These are phyloP conservation scores for Discostella stelligeroides DNA, from an alignment of 108 stramenopile genomes.

Conservation along the genomic window DNA sequence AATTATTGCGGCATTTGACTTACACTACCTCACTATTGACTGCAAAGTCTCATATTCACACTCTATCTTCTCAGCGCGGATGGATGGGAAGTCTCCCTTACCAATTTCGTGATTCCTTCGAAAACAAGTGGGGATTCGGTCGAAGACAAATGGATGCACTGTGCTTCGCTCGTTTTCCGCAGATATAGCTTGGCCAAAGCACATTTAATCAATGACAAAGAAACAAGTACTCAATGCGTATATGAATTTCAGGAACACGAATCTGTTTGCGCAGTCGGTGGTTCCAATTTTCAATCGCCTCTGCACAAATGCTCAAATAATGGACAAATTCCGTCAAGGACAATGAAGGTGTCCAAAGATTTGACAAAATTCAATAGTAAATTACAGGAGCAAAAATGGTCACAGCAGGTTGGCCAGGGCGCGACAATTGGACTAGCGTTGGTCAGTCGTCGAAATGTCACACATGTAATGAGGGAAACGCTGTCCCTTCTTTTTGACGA, in stretches of 20 bases:
- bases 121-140: slow-evolving; percentile 46
- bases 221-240: slow-evolving; percentile 16
- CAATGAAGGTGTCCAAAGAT: slow-evolving; percentile 46
- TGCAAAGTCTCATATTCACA: slow-evolving; percentile 16
- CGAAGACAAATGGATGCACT: slow-evolving; percentile 62
- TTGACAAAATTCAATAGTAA: slow-evolving; percentile 56
- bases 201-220: slow-evolving; percentile 12
- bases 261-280: neutral
- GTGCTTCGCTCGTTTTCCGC: slow-evolving; percentile 75
- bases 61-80: slow-evolving; percentile 53
- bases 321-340: slow-evolving; percentile 34
- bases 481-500: slow-evolving; percentile 56
- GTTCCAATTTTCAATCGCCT: slow-evolving; percentile 49
- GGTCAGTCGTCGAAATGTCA: slow-evolving; percentile 65
- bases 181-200: slow-evolving; percentile 5
- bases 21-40: neutral
- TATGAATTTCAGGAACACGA: slow-evolving; percentile 15
- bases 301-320: slow-evolving; percentile 28
- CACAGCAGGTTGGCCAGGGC: slow-evolving; percentile 34
- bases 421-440: slow-evolving; percentile 67
- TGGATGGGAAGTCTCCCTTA: slow-evolving; percentile 83
- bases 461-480: slow-evolving; percentile 69
- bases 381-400: slow-evolving; percentile 52
- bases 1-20: neutral
- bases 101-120: slow-evolving; percentile 73